These are phyloP conservation scores for Ambrosiella xylebori DNA, from an alignment of 2,329 filamentous ascomycete genomes.

Conservation along the genomic window DNA sequence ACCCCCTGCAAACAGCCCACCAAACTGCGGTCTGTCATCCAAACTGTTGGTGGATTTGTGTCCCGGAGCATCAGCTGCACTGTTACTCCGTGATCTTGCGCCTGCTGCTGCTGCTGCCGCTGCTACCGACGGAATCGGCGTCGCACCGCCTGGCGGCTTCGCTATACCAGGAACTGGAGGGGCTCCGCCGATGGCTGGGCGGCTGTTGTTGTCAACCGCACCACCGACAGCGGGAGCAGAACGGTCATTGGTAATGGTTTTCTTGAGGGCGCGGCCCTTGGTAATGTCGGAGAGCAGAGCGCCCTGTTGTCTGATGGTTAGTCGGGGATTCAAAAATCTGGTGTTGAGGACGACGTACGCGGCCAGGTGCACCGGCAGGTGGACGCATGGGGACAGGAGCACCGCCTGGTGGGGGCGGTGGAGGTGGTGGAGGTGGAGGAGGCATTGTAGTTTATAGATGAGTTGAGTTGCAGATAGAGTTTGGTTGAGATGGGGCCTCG, in stretches of 20 bases:
- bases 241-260: slow-evolving; percentile 79
- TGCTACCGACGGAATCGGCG: slow-evolving; percentile 45
- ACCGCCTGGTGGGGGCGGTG: slow-evolving; percentile 45
- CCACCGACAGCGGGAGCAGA: slow-evolving; percentile 59
- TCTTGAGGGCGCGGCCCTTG: slow-evolving; percentile 67
- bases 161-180: slow-evolving; percentile 43
- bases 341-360: slow-evolving; percentile 21
- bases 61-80: slow-evolving; percentile 43
- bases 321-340: slow-evolving; percentile 12
- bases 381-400: slow-evolving; percentile 48
- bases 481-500: slow-evolving; percentile 33
- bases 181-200: slow-evolving; percentile 52
- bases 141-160: slow-evolving; percentile 49
- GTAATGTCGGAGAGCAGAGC: slow-evolving; percentile 75
- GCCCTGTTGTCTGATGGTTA: slow-evolving; percentile 34
- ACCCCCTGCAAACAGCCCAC: slow-evolving; percentile 75
- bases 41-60: slow-evolving; percentile 17
- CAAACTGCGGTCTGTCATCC: slow-evolving; percentile 61
- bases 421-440: slow-evolving; percentile 47
- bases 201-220: slow-evolving; percentile 23
- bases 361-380: slow-evolving; percentile 41
- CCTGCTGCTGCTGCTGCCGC: slow-evolving; percentile 41
- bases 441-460: slow-evolving; percentile 37
- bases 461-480: not conserved
- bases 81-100: slow-evolving; percentile 59